These are phyloP conservation scores for Plenodomus biglobosus DNA, from an alignment of 2,329 filamentous ascomycete genomes.

Conservation along the genomic window DNA sequence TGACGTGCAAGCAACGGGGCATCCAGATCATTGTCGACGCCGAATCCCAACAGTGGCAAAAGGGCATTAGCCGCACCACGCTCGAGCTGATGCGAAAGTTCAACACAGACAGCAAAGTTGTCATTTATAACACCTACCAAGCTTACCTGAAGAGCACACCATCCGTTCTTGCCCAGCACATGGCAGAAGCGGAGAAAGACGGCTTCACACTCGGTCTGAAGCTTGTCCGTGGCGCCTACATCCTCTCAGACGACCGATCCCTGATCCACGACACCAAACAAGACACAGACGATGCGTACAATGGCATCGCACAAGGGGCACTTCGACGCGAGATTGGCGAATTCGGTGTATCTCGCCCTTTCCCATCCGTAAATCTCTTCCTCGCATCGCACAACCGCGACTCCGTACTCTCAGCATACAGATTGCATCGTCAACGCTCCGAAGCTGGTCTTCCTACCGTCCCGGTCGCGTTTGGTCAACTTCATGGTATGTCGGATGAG, in stretches of 20 bases:
- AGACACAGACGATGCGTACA: slow-evolving; percentile 64
- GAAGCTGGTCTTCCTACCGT: slow-evolving; percentile 49
- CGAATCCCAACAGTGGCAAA: slow-evolving; percentile 51
- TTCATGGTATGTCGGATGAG: slow-evolving; percentile 96
- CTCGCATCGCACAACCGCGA: slow-evolving; percentile 81
- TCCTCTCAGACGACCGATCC: slow-evolving; percentile 52
- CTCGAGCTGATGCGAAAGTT: slow-evolving; percentile 54
- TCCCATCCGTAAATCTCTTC: slow-evolving; percentile 60
- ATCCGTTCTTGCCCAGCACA: slow-evolving; percentile 47
- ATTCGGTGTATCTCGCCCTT: slow-evolving; percentile 24
- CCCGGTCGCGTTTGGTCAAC: slow-evolving; percentile 69
- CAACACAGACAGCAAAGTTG: slow-evolving; percentile 47
- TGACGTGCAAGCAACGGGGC: slow-evolving; percentile 42
- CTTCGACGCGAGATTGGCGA: slow-evolving; percentile 30
- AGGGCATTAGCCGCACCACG: slow-evolving; percentile 59
- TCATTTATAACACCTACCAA: slow-evolving; percentile 71
- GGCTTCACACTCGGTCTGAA: slow-evolving; percentile 59
- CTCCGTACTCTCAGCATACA: slow-evolving; percentile 61
- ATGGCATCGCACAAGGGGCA: slow-evolving; percentile 63
- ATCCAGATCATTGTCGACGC: slow-evolving; percentile 53
- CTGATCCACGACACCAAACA: slow-evolving; percentile 59
- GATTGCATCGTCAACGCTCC: slow-evolving; percentile 47
- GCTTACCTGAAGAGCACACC: slow-evolving; percentile 57
- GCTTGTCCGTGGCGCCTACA: slow-evolving; percentile 61
- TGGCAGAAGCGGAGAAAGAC: slow-evolving; percentile 50